Base-by-base conservation (phyloP, 208 protist genomes). In the Leishmania major region DNA sequence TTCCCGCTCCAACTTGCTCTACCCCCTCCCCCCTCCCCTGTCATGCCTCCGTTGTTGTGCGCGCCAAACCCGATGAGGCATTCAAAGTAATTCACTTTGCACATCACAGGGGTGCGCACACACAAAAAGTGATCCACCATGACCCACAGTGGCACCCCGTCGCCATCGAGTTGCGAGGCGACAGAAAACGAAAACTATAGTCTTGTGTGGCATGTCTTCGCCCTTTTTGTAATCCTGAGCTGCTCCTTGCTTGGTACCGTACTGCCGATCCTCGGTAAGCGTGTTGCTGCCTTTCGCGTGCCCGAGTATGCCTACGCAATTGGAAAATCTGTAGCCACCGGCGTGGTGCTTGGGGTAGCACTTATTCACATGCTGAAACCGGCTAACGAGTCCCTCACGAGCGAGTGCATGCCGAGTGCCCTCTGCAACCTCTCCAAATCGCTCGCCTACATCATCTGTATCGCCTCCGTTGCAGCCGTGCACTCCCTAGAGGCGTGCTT, bases 271-370 rank as follows among this genome's bases (percentile, higher is more conserved):
- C 69, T 87, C 17, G 86, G 89, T 53, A 92, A 88, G 84, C 88
- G 86, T 22, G 75, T 84, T 3, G 67, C 86, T 10, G 40, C 55
- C 3, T 82, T 93, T 35, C 84, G 76, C 17, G 17, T 90, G 37
- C 81, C 80, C 2, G 80, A 84, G 7, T 95, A 89, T 73, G 79
- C 81, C 45, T 89, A 90, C 77, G 79, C 88, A 1, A 53, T 93
- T 31, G 88, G 88, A 55, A 95, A 95, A 84, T 85, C 88, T 43
- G 62, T 88, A 5, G 83, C 90, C 1, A 93, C 87, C 45, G 92
- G 92, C 19, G 92, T 95, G 28, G 78, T 95, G 47, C 74, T 95
- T 7, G 70, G 84, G 15, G 90, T 95, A 25, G 80, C 92, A 5
- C 75, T 88, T 13, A 88, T 95, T 62, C 87, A 91, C 88, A 92